These are phyloP conservation scores for Wickerhamiella allomyrinae DNA, from an alignment of 805 yeast species.

Conservation along the genomic window DNA sequence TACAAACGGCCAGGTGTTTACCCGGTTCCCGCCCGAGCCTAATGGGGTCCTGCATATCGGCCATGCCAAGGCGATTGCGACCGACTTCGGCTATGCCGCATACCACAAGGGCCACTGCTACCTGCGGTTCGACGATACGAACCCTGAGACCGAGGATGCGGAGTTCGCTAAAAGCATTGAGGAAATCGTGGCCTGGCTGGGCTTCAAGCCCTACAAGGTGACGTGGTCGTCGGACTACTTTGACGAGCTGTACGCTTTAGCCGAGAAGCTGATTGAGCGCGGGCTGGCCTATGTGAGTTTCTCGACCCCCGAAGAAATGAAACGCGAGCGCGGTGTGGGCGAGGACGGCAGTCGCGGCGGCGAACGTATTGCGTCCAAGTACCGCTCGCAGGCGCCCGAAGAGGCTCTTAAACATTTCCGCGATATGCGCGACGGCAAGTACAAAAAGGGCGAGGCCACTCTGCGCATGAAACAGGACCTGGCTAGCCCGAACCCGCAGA, in stretches of 20 bases:
- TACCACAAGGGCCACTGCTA: constrained; percentile 77
- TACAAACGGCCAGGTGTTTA: constrained; percentile 71
- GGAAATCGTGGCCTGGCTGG: constrained; percentile 84
- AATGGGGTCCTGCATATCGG: constrained; percentile 96
- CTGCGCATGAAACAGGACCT: constrained; percentile 95
- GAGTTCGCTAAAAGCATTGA: constrained; percentile 71
- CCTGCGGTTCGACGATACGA: constrained; percentile 91
- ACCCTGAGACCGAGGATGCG: constrained; percentile 98
- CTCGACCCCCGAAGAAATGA: constrained; percentile 84
- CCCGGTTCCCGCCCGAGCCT: constrained; percentile 98
- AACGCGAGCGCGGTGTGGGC: constrained; percentile 76
- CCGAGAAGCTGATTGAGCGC: constrained; percentile 58
- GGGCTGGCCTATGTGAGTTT: constrained; percentile 85
- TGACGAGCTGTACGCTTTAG: constrained; percentile 74
- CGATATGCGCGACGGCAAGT: constrained; percentile 81
- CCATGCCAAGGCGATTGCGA: constrained; percentile 95
- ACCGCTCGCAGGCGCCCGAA: constrained; percentile 58
- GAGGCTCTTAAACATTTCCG: constrained; percentile 70
- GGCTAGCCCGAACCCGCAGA: constrained; percentile 84
- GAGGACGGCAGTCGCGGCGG: constrained; percentile 92
- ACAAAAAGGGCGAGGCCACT: constrained; percentile 82
- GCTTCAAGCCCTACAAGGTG: constrained; percentile 83
- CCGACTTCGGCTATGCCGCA: constrained; percentile 93
- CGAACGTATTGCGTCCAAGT: constrained; percentile 68
- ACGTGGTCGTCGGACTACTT: constrained; percentile 95